A percentile compares a stretch with the other conserved stretches of the same genome.
Conservation (phyloP, 139 green algal genomes). For the Coelastrella sp. region DNA sequence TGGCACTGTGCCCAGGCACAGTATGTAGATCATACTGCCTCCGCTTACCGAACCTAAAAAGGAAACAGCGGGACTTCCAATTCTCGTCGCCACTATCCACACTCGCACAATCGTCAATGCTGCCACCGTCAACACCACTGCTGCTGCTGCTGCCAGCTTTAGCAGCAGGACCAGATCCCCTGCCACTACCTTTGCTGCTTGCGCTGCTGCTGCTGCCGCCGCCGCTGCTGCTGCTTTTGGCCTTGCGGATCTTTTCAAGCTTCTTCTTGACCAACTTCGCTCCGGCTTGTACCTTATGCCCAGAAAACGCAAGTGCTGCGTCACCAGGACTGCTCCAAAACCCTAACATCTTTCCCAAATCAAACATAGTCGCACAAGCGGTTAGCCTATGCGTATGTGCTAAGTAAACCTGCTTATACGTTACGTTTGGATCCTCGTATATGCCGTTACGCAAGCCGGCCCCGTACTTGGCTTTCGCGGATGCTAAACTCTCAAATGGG, state of each 20-base stretch:
- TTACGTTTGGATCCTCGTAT: slow-evolving; percentile 7
- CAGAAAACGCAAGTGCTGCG: not conserved
- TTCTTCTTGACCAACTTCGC: not conserved
- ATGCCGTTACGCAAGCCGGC: slow-evolving; percentile 26
- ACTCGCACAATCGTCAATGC: not conserved
- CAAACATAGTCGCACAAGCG: not conserved
- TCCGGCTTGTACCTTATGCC: not conserved
- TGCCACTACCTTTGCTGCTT: not conserved
- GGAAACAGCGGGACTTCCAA: not conserved
- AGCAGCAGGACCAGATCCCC: not conserved
- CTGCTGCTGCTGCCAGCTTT: not conserved
- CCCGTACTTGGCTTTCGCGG: slow-evolving; percentile 41
- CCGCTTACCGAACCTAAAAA: not conserved
- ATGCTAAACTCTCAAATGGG: slow-evolving; percentile 22
- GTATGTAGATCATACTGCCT: not conserved
- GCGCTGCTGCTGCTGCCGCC: slow-evolving; percentile 6
- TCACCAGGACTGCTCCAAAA: not conserved
- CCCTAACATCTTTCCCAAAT: slow-evolving; percentile 25
- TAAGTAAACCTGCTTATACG: not conserved
- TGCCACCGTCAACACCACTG: not conserved
- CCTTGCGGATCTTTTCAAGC: not conserved
- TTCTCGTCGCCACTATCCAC: not conserved
- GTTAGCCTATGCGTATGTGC: not conserved
- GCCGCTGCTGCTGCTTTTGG: no score
- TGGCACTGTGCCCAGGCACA: not conserved